Evolutionary conservation across 306 rosid genomes (phyloP), one percentile per base, ranked within the genome.

Genomic region (Abrus pulchellus): DNA sequence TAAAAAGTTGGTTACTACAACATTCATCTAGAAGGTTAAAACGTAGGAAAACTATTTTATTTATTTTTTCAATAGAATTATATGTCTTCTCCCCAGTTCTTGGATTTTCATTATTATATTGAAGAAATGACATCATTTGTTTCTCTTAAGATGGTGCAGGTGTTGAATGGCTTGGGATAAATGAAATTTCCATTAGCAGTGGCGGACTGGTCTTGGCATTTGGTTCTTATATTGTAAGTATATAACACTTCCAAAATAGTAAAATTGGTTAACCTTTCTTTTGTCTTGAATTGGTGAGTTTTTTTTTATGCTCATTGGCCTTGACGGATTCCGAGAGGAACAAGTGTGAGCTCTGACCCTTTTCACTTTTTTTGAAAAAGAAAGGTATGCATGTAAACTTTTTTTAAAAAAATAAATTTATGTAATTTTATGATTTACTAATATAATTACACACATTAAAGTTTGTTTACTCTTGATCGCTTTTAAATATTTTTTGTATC

Each of bases 171-270:
- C 74, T 80, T 4, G 96, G 90, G 68, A 60, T 87, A 5, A 90
- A 85, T 74, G 90, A 3, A 29, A 43, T 84, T 29, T 74, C 92
- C 33, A 1, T 88, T 50, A 68, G 62, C 56, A 41, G 80, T 68
- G 33, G 90, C 45, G 86, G 78, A 7, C 54, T 90, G 64, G 62
- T 62, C 81, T 72, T 91, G 70, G 85, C 88, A 50, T 52, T 87
- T 66, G 90, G 90, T 44, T 84, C 90, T 64, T 93, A 93, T 82
- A 78, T 90, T 81, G 98, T 91, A 85, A 88, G 97, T 86, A 9
- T 64, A 12, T 55, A 30, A 10, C 36, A 6, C 59, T 60, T 33
- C 12, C 12, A 65, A 9, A 68, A 33, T 63, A n/a, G 32, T 70
- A 43, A 36, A 27, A 68, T n/a, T 77, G 67, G 52, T 72, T 20